Percentiles rank a stretch among this genome's conserved stretches.
phyloP scores from a whole-genome alignment of 208 protist genomes.

The Trichomonas tenax region DNA sequence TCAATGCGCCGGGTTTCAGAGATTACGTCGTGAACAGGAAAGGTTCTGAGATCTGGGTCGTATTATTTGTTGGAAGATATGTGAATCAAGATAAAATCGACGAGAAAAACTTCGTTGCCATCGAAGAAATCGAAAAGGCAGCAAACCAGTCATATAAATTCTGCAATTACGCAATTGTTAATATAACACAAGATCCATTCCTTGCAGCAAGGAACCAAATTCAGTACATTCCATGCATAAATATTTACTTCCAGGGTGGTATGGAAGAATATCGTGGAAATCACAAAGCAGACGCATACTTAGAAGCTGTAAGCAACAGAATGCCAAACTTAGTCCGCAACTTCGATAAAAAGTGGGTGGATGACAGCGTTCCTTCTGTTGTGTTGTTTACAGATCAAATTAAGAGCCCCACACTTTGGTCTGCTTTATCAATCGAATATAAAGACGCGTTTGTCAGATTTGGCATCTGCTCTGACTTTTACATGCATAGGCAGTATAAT shows the following conservation, averaged over 20 bases:
- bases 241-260: neutral
- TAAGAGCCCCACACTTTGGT: neutral
- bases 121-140: neutral
- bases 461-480: neutral
- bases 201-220: neutral
- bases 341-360: neutral
- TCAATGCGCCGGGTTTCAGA: neutral
- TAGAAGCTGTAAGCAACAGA: neutral
- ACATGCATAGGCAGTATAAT: neutral
- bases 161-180: neutral
- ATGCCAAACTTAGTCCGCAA: constrained; percentile 14
- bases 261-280: neutral
- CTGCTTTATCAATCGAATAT: neutral
- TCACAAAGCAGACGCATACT: neutral
- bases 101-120: neutral
- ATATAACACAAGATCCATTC: constrained; percentile 1
- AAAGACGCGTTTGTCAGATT: neutral
- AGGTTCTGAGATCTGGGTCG: neutral
- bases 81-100: neutral
- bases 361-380: neutral
- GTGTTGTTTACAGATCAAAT: constrained; percentile 16
- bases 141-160: neutral
- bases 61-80: neutral
- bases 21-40: neutral
- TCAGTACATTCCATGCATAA: neutral